These are phyloP conservation scores for Tricholoma saponaceum DNA, from an alignment of 768 basidiomycete genomes.

Conservation along the genomic window DNA sequence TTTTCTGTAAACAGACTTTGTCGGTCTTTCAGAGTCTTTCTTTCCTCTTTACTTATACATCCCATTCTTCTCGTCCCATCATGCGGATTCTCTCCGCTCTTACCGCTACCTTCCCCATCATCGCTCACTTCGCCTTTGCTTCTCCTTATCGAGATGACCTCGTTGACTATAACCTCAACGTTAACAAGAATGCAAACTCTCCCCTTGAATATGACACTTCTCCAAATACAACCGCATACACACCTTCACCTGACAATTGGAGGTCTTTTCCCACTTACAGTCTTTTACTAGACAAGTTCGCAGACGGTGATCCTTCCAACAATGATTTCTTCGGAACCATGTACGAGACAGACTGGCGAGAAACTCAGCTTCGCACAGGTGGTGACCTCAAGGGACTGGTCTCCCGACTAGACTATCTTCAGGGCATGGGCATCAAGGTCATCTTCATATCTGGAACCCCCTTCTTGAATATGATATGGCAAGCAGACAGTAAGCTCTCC, in stretches of 20 bases:
- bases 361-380: slow-evolving; percentile 86
- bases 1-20: no score
- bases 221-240: slow-evolving; percentile 65
- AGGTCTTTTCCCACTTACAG: slow-evolving; percentile 77
- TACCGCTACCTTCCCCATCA: slow-evolving; percentile 28
- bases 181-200: slow-evolving; percentile 65
- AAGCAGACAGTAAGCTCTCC: slow-evolving; percentile 80
- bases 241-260: slow-evolving; percentile 83
- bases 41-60: background rate
- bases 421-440: slow-evolving; percentile 81
- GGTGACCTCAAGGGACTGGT: slow-evolving; percentile 83
- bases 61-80: background rate
- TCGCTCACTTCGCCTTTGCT: slow-evolving; percentile 38
- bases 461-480: slow-evolving; percentile 96
- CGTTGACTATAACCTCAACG: slow-evolving; percentile 72
- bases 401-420: slow-evolving; percentile 77
- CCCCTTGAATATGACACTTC: slow-evolving; percentile 62
- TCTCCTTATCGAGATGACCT: slow-evolving; percentile 70
- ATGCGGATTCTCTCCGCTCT: slow-evolving; percentile 50
- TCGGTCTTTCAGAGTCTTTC: no score
- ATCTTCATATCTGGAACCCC: slow-evolving; percentile 93
- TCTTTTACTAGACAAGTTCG: slow-evolving; percentile 88
- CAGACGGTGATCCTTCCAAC: slow-evolving; percentile 88
- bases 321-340: slow-evolving; percentile 83
- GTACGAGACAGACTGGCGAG: slow-evolving; percentile 82